Base-by-base conservation (phyloP, 192 early-diverging fungal genomes). In the Entrophospora sp. region DNA sequence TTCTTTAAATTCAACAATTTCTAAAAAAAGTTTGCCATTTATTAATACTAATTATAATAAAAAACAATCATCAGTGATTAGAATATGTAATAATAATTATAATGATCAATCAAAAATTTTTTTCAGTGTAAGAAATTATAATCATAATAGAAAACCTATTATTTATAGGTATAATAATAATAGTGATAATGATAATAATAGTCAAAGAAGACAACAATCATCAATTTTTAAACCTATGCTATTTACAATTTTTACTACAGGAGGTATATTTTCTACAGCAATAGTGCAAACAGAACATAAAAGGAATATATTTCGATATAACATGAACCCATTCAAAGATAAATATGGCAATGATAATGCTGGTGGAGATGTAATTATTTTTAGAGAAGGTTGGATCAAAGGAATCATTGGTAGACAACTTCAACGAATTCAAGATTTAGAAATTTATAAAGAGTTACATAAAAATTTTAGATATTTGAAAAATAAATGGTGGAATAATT, bases 221-320 rank as follows among this genome's bases (percentile, higher is more conserved):
- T 65, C 71, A 24, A 64, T 71, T 40, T 34, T 51, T 6, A 71
- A 71, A 32, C 75, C 83, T 5, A 61, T 83, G 16, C 9, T 81
- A 25, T 85, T 85, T 55, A 70, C 83, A 3, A 62, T 55, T 1
- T 56, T 44, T 2, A 62, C 71, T 3, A 70, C 79, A 10, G 58
- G 69, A 13, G 40, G 66, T 37, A 60, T 67, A 18, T 83, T 82
- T 46, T 55, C 64, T 6, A 32, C 64, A 2, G 78, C 74, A n/a
- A 71, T 74, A 3, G 69, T 69, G 10, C 34, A 66, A 37, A 72
- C 72, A 37, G 76, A 73, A 13, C 18, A 75, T 28, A 43, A 64
- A 10, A 73, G 70, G 45, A 66, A 63, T 0, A 68, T 65, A 2
- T 44, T 70, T 1, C 61, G 72, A 24, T 75, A 69, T 40, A 55